phyloP scores from a whole-genome alignment of 2,329 filamentous ascomycete genomes.

The Harringtonia lauricola region DNA sequence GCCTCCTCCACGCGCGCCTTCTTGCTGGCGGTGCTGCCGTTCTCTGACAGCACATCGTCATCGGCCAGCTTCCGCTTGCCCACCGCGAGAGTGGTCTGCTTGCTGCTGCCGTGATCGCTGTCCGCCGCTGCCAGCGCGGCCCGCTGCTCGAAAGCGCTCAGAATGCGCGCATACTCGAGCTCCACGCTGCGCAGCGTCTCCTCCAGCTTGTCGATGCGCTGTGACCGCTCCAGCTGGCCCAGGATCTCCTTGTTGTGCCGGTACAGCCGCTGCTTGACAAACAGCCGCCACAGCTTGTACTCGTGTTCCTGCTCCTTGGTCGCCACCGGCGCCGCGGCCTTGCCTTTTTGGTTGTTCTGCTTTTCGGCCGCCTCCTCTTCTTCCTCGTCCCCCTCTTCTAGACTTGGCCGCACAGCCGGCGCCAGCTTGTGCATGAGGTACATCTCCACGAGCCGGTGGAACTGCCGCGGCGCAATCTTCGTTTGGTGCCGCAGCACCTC shows the following conservation, averaged over 20 bases:
- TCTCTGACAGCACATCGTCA: conserved; percentile 16
- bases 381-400: conserved; percentile 25
- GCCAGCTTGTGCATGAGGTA: conserved; percentile 55
- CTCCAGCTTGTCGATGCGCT: conserved; percentile 63
- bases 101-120: neutral
- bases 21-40: conserved; percentile 30
- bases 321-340: conserved; percentile 15
- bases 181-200: conserved; percentile 58
- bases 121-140: conserved; percentile 15
- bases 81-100: conserved; percentile 13
- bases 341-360: conserved; percentile 13
- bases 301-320: conserved; percentile 47
- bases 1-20: conserved; percentile 2
- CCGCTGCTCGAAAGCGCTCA: conserved; percentile 35
- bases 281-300: conserved; percentile 61
- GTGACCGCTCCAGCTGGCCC: conserved; percentile 54
- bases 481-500: conserved; percentile 45
- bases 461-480: conserved; percentile 71
- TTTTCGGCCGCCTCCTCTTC: neutral
- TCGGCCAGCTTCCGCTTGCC: conserved; percentile 35
- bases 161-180: conserved; percentile 59
- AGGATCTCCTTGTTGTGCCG: conserved; percentile 63
- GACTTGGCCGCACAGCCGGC: conserved; percentile 40
- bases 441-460: conserved; percentile 65
- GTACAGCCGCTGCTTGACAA: conserved; percentile 69